Base-by-base conservation (phyloP, 257 asterid genomes). In the Scutellaria barbata region DNA sequence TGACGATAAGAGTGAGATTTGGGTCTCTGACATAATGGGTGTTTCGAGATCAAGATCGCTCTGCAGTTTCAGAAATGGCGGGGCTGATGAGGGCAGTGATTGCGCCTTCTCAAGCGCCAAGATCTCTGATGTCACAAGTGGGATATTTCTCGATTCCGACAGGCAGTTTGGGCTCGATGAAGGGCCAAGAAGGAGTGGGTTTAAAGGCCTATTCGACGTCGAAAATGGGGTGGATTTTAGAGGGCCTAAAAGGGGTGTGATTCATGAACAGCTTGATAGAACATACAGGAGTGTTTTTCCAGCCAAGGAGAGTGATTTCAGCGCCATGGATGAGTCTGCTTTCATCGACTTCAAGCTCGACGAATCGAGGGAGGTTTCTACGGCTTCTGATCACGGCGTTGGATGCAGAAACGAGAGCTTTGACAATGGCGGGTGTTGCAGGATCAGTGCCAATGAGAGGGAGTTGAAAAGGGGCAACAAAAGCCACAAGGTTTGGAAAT, bases 31-130 rank as follows among this genome's bases (percentile, higher is more conserved):
- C 63, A 6, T 75, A 18, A 79, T 80, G 84, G 92, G 90, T 0
- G 88, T 93, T 4, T 86, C 97, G 0, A 82, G 98, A 66, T 93
- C 98, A 3, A 81, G 97, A 55, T 93, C 98, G 1, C 87, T 93
- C n/a, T 93, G 98, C 76, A 93, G 96, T 68, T 90, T 87, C 73
- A 64, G 96, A 37, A 87, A 78, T 1, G 85, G 83, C 68, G 81
- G 80, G 33, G 86, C 75, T 30, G 95, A 89, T 30, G 91, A 87
- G 22, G 86, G 82, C 0, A 80, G 91, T 57, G 94, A 87, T 12
- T 84, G 81, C 20, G 72, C 81, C 10, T 75, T 84, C 17, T 86
- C 97, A 0, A 90, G 96, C 76, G 98, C 97, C n/a, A 93, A 93
- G 69, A 89, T 90, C 9, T 90, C 98, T 11, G 97, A 92, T 72